These are phyloP conservation scores for Cercospora beticola DNA, from an alignment of 2,329 filamentous ascomycete genomes.

Conservation along the genomic window DNA sequence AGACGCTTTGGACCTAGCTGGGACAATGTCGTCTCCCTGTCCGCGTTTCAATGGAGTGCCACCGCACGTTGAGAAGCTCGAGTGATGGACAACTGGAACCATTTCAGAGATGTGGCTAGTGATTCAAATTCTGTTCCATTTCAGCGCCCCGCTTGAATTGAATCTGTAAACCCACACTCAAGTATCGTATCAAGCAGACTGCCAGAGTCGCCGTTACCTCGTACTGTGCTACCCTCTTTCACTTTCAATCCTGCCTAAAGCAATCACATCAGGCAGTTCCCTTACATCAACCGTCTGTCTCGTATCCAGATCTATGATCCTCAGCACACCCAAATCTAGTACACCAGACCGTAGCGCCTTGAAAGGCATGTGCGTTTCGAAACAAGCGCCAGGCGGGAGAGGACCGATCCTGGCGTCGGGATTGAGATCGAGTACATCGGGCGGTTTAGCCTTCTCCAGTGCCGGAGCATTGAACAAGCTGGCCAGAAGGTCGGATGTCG, in stretches of 20 bases:
- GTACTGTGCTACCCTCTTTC: neutral
- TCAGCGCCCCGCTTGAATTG: neutral
- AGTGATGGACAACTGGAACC: neutral
- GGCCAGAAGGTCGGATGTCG: constrained; percentile 19
- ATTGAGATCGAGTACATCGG: constrained; percentile 72
- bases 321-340: constrained; percentile 68
- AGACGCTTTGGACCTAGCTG: neutral
- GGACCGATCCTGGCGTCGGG: constrained; percentile 73
- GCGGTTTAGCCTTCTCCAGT: constrained; percentile 54
- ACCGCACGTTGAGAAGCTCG: neutral
- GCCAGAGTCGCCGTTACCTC: neutral
- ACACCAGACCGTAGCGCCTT: constrained; percentile 66
- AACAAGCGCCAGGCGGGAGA: constrained; percentile 69
- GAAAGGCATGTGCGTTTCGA: constrained; percentile 71
- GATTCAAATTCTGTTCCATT: neutral
- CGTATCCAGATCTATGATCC: constrained; percentile 70
- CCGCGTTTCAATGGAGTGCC: neutral
- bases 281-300: constrained; percentile 76
- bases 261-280: constrained; percentile 68
- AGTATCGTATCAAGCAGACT: neutral
- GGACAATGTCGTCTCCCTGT: neutral
- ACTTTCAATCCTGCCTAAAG: constrained; percentile 18
- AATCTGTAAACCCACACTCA: neutral
- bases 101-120: neutral
- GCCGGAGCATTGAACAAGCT: constrained; percentile 24